Percentiles rank a stretch among this genome's conserved stretches.
phyloP scores from a whole-genome alignment of 768 basidiomycete genomes.

The Mycena amicta region DNA sequence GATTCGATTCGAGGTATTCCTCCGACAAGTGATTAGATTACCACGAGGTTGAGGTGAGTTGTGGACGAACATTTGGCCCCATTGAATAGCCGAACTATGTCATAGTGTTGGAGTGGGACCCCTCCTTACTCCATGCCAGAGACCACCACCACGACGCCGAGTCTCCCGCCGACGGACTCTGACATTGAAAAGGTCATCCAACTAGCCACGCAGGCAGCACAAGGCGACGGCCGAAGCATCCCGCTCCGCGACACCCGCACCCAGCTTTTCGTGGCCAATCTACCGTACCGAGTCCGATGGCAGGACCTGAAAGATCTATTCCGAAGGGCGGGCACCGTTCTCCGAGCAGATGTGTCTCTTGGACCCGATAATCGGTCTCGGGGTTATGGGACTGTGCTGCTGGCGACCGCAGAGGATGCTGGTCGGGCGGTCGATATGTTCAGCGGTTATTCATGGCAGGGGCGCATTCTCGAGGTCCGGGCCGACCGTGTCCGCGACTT shows the following conservation, averaged over 20 bases:
- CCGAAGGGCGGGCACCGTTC: constrained; percentile 88
- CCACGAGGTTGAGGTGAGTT: not conserved
- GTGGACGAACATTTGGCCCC: not conserved
- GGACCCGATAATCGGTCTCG: constrained; percentile 90
- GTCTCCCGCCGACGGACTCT: constrained; percentile 60
- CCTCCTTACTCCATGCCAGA: not conserved
- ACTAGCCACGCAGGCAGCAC: constrained; percentile 75
- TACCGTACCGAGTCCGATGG: constrained; percentile 97
- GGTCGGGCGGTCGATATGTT: constrained; percentile 94
- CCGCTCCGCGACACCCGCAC: constrained; percentile 85
- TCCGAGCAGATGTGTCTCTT: constrained; percentile 76
- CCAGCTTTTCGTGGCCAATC: constrained; percentile 94
- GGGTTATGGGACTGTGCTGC: constrained; percentile 92
- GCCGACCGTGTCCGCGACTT: constrained; percentile 61
- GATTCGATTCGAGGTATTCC: too few relatives aligned
- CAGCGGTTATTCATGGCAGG: constrained; percentile 98
- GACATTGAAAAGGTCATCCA: constrained; percentile 93
- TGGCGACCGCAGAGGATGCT: constrained; percentile 94
- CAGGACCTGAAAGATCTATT: constrained; percentile 99
- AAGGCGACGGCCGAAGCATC: constrained; percentile 43
- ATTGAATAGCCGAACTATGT: not conserved
- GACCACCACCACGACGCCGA: constrained; percentile 5
- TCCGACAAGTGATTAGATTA: not conserved
- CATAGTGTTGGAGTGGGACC: not conserved
- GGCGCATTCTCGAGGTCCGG: constrained; percentile 86